Evolutionary conservation across 176 grass and related monocot species (phyloP).

Genomic region (Rhynchospora tenuis): DNA sequence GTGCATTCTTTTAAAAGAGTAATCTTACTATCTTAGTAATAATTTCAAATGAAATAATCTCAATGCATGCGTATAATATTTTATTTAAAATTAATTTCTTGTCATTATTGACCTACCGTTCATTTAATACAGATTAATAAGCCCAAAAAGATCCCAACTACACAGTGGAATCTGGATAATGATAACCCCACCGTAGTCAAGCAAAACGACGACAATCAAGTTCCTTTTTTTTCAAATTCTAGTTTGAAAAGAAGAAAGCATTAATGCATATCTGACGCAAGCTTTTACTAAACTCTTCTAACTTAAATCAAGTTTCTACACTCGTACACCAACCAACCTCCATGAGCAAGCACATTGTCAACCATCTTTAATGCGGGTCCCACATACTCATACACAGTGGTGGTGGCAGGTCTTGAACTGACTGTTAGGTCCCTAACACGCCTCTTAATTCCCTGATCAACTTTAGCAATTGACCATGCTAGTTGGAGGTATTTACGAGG

Average conservation of each 20-base stretch:
- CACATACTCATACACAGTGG: neutral
- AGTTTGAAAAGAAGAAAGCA: constrained; percentile 2
- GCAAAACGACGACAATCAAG: neutral
- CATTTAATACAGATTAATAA: neutral
- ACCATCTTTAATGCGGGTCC: neutral
- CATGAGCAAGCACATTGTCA: neutral
- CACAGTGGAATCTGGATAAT: neutral
- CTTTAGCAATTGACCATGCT: neutral
- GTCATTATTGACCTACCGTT: neutral
- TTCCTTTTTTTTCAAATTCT: neutral
- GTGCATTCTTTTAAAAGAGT: neutral
- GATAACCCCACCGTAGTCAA: neutral
- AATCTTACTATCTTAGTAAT: too few species aligned
- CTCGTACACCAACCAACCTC: neutral
- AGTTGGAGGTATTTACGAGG: neutral
- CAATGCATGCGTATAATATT: too few species aligned
- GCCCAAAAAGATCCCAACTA: neutral
- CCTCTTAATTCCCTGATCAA: neutral
- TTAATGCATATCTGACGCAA: neutral
- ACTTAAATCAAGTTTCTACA: neutral
- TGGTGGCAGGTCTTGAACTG: neutral
- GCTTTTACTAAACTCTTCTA: neutral
- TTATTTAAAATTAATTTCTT: too few species aligned
- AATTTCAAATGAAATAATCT: too few species aligned
- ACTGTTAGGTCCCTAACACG: neutral